phyloP scores from a whole-genome alignment of 305 asterid species.

The Fraxinus xanthoxyloides region DNA sequence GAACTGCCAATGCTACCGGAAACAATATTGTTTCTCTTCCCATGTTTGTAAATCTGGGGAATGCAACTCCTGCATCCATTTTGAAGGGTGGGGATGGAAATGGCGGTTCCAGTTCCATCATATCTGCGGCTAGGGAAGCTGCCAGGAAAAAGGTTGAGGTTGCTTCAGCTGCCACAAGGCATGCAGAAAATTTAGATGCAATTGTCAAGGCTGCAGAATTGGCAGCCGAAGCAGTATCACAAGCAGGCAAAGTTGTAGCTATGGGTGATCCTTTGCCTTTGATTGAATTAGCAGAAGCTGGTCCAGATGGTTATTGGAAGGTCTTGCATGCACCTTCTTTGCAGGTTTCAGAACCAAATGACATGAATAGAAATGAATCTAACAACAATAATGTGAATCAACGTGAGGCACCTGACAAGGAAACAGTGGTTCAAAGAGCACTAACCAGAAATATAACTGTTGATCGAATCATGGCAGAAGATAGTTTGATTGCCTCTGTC shows the following conservation, averaged over 20 bases:
- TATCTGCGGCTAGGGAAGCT: slow-evolving; percentile 92
- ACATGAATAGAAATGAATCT: slow-evolving; percentile 30
- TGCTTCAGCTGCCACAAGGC: slow-evolving; percentile 93
- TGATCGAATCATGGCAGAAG: slow-evolving; percentile 37
- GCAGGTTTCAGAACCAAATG: slow-evolving; percentile 35
- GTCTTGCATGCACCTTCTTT: slow-evolving; percentile 28
- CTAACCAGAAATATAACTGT: slow-evolving; percentile 32
- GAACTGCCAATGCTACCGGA: slow-evolving; percentile 30
- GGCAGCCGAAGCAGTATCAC: slow-evolving; percentile 96
- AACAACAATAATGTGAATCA: slow-evolving; percentile 29
- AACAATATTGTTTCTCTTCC: slow-evolving; percentile 27
- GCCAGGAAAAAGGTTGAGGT: slow-evolving; percentile 85
- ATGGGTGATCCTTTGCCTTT: slow-evolving; percentile 78
- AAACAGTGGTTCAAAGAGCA: slow-evolving; percentile 35
- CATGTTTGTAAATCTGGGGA: slow-evolving; percentile 35
- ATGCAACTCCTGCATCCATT: slow-evolving; percentile 62
- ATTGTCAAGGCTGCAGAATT: slow-evolving; percentile 93
- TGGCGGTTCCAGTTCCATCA: slow-evolving; percentile 50
- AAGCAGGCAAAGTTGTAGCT: slow-evolving; percentile 85
- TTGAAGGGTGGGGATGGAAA: slow-evolving; percentile 47
- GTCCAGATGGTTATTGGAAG: slow-evolving; percentile 77
- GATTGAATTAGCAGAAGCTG: slow-evolving; percentile 67
- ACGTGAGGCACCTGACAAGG: slow-evolving; percentile 42
- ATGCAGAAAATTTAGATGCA: slow-evolving; percentile 90
- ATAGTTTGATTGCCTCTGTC: slow-evolving; percentile 29